These are phyloP conservation scores for Agastache rugosa DNA, from an alignment of 257 asterid species.

Conservation along the genomic window DNA sequence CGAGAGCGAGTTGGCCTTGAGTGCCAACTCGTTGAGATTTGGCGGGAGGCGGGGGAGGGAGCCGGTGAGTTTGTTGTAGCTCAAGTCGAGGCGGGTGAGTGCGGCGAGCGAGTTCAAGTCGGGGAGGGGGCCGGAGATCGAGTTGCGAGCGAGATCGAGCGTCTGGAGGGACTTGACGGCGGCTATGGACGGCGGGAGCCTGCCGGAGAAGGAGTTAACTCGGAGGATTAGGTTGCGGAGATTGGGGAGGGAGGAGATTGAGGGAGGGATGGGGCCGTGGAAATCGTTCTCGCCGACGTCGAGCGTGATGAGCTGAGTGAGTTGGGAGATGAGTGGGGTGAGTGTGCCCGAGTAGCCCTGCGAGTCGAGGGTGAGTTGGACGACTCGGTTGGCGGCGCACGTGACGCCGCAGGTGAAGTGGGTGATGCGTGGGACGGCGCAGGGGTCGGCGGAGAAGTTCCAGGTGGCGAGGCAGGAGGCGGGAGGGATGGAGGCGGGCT, in stretches of 20 bases:
- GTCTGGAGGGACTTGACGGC: constrained; percentile 48
- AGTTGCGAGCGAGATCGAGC: constrained; percentile 72
- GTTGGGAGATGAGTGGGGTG: constrained; percentile 65
- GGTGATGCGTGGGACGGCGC: constrained; percentile 71
- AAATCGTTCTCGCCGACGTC: constrained; percentile 75
- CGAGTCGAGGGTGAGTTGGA: constrained; percentile 85
- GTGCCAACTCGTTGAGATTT: constrained; percentile 65
- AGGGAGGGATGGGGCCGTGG: constrained; percentile 67
- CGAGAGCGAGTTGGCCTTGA: constrained; percentile 68
- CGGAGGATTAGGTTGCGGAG: constrained; percentile 65
- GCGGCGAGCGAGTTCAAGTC: constrained; percentile 44
- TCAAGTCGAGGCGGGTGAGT: constrained; percentile 66
- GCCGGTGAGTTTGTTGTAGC: constrained; percentile 77
- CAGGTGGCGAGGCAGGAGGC: constrained; percentile 88
- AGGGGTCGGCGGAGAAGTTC: constrained; percentile 89
- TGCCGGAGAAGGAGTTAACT: constrained; percentile 78
- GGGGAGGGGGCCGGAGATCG: constrained; percentile 62
- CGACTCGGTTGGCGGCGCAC: constrained; percentile 72
- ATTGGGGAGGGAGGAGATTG: constrained; percentile 56
- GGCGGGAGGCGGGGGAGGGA: constrained; percentile 75
- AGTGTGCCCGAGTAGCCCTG: constrained; percentile 76
- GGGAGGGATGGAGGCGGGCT: constrained; percentile 63
- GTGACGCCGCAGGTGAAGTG: constrained; percentile 84
- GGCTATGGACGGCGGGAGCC: constrained; percentile 64
- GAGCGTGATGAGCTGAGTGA: constrained; percentile 68